These are phyloP conservation scores for Balansia obtecta DNA, from an alignment of 2,329 filamentous ascomycete genomes.

Conservation along the genomic window DNA sequence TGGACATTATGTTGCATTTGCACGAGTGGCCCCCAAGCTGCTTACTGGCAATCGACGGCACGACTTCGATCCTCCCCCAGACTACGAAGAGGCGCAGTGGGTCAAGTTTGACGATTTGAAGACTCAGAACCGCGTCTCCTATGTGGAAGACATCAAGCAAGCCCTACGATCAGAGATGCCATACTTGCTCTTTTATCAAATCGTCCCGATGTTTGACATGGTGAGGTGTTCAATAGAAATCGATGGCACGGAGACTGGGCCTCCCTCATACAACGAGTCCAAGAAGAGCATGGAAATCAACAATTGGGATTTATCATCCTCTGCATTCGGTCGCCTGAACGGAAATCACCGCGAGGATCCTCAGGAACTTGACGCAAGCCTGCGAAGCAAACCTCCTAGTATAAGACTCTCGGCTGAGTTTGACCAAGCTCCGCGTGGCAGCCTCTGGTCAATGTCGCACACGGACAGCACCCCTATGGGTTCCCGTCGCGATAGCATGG, in stretches of 20 bases:
- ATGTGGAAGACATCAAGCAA: conserved; percentile 65
- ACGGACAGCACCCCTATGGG: conserved; percentile 19
- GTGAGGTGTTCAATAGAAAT: conserved; percentile 34
- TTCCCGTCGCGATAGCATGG: conserved; percentile 39
- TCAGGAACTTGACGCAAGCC: conserved; percentile 11
- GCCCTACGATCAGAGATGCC: conserved; percentile 79
- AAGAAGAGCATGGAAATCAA: conserved; percentile 28
- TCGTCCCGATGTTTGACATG: conserved; percentile 72
- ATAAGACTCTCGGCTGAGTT: conserved; percentile 44
- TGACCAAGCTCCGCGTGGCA: conserved; percentile 35
- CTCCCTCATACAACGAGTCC: conserved; percentile 47
- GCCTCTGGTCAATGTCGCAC: conserved; percentile 28
- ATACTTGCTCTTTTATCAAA: conserved; percentile 91
- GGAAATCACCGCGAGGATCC: conserved; percentile 14
- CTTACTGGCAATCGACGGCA: conserved; percentile 47
- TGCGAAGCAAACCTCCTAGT: conserved; percentile 29
- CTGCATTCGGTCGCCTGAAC: not conserved
- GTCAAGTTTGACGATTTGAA: conserved; percentile 83
- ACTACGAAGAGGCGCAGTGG: conserved; percentile 68
- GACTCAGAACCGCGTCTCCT: conserved; percentile 53
- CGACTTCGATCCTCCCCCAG: conserved; percentile 44
- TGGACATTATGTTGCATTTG: conserved; percentile 83
- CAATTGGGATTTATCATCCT: conserved; percentile 9
- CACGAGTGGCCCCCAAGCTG: conserved; percentile 56
- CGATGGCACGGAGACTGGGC: conserved; percentile 34